Evolutionary conservation across 495 filamentous ascomycete genomes (phyloP), one percentile per base, ranked within the genome.

Genomic region (Aspergillus leporis): DNA sequence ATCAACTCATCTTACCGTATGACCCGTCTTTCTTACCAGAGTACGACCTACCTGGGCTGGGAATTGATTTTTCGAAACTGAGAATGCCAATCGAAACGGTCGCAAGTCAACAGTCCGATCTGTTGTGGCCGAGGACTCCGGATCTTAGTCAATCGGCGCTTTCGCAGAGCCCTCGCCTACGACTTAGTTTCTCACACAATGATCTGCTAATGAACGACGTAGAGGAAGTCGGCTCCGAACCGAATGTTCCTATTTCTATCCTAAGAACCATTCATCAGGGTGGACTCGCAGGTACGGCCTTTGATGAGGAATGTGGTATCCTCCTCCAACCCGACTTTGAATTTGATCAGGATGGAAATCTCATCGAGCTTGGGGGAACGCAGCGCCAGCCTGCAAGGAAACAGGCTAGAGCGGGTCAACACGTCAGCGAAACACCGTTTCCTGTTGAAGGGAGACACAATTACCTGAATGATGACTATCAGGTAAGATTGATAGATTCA

Each of bases 21-120:
- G 94, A 98, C 69, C 92, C 92, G 6, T 81, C 85, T n/a, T 97
- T 97, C 63, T 69, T 92, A 1, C 89, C 90, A 0, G 89, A 90
- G 40, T 79, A 84, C 22, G 73, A 70, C 48, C 75, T 90, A 18
- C 81, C 81, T 12, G 74, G 76, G 10, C 69, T 88, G 19, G 81
- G 87, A 38, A 64, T 89, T 31, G 83, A 90, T 52, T 60, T 87
- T 30, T 60, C 69, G 1, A 60, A 59, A 16, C 53, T 76, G 43
- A 57, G 52, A 21, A 30, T 52, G 1, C 23, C 51, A 14, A 36
- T 59, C 5, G 61, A 66, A 4, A 51, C 53, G 4, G 51, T 43
- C n/a, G 45, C 51, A 19, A 68, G 50, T 18, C 65, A 67, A 34
- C 58, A 63, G 7, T 67, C 64, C 21, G 54, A 49, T 40, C 32